phyloP scores from a whole-genome alignment of 495 filamentous ascomycete genomes.

The Aspergillus campestris region DNA sequence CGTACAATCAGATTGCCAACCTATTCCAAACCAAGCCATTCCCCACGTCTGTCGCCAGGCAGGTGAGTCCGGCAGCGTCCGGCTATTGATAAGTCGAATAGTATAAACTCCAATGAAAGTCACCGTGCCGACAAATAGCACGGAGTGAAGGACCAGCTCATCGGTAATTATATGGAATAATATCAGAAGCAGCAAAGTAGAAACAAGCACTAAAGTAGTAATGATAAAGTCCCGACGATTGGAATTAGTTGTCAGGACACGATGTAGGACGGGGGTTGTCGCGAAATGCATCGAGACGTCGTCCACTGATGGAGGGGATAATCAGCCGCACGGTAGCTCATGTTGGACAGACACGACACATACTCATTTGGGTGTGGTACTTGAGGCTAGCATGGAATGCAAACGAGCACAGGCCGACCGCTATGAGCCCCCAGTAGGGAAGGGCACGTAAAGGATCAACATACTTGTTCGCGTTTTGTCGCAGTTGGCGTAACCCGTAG shows the following conservation, averaged over 20 bases:
- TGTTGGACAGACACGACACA: neutral
- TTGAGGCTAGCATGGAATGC: slow-evolving; percentile 46
- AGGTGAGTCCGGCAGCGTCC: slow-evolving; percentile 7
- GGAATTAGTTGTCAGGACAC: slow-evolving; percentile 36
- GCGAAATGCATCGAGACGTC: slow-evolving; percentile 53
- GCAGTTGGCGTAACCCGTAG: slow-evolving; percentile 25
- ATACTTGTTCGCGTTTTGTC: slow-evolving; percentile 7
- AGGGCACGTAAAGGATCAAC: slow-evolving; percentile 20
- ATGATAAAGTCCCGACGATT: slow-evolving; percentile 14
- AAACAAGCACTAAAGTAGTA: slow-evolving; percentile 20
- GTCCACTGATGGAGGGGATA: slow-evolving; percentile 11
- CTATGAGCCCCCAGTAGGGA: slow-evolving; percentile 44
- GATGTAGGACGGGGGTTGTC: slow-evolving; percentile 42
- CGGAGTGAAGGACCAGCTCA: slow-evolving; percentile 20
- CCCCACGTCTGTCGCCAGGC: slow-evolving; percentile 7
- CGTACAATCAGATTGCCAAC: slow-evolving; percentile 8
- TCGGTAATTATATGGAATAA: slow-evolving; percentile 38
- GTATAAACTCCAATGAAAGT: slow-evolving; percentile 25
- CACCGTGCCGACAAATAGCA: slow-evolving; percentile 11
- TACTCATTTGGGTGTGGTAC: slow-evolving; percentile 48
- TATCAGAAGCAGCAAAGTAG: slow-evolving; percentile 26
- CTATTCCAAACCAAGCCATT: slow-evolving; percentile 11
- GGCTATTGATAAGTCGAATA: slow-evolving; percentile 14
- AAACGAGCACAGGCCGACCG: slow-evolving; percentile 46
- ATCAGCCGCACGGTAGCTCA: neutral